phyloP scores from a whole-genome alignment of 805 yeast species.

The Cyberlindnera mrakii region DNA sequence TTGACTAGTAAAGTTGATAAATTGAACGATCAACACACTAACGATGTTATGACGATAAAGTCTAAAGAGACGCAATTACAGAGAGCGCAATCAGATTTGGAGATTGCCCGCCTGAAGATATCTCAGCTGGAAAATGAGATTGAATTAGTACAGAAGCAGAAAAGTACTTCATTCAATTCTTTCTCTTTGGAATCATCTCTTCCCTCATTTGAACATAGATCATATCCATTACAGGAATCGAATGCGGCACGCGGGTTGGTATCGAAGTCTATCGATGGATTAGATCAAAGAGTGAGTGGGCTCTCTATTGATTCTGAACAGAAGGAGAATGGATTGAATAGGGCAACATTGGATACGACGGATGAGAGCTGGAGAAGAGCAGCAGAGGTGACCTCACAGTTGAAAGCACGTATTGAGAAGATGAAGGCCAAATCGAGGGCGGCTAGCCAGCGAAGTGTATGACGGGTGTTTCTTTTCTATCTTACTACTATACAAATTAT shows the following conservation, averaged over 20 bases:
- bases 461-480: not conserved
- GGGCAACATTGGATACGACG: slow-evolving; percentile 30
- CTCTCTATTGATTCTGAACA: slow-evolving; percentile 24
- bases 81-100: slow-evolving; percentile 57
- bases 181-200: slow-evolving; percentile 1
- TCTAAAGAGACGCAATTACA: slow-evolving; percentile 66
- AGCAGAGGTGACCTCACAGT: slow-evolving; percentile 80
- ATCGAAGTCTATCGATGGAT: slow-evolving; percentile 13
- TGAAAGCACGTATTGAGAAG: slow-evolving; percentile 81
- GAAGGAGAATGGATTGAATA: slow-evolving; percentile 18
- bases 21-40: slow-evolving; percentile 45
- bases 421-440: slow-evolving; percentile 63
- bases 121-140: slow-evolving; percentile 47
- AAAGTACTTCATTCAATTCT: slow-evolving; percentile 8
- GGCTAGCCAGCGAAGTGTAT: slow-evolving; percentile 4
- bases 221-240: slow-evolving; percentile 16
- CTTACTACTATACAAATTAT: no score
- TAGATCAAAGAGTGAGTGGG: slow-evolving; percentile 23
- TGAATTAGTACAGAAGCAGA: slow-evolving; percentile 30
- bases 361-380: slow-evolving; percentile 84
- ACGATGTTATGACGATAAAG: slow-evolving; percentile 44
- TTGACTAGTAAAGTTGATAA: slow-evolving; percentile 29
- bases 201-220: not conserved
- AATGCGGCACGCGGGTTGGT: slow-evolving; percentile 2
- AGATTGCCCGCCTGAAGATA: slow-evolving; percentile 46